Evolutionary conservation across 176 grass and related monocot genomes (phyloP).

Genomic region (Ensete glaucum): DNA sequence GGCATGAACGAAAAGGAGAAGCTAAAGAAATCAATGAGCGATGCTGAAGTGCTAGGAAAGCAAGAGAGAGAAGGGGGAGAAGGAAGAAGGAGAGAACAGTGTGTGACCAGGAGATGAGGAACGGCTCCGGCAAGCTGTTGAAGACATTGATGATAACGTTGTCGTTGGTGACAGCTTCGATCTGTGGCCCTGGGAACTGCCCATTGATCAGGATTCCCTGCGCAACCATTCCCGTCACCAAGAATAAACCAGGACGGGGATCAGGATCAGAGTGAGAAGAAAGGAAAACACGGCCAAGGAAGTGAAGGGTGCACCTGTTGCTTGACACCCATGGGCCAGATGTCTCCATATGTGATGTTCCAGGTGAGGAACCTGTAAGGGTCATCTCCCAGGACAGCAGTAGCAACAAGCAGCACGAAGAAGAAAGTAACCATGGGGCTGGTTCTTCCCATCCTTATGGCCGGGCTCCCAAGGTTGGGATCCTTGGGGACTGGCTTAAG

Average conservation of each 20-base stretch:
- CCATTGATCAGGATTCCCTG: slow-evolving; percentile 14
- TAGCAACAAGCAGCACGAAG: background rate
- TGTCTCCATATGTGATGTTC: slow-evolving; percentile 15
- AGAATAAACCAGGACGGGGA: background rate
- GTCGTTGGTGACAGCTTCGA: slow-evolving; percentile 13
- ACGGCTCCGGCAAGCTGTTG: slow-evolving; percentile 17
- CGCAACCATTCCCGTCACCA: background rate
- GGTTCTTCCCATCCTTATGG: background rate
- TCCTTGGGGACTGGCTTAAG: background rate
- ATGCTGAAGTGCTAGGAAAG: no score
- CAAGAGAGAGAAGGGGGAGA: no score
- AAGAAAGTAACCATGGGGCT: background rate
- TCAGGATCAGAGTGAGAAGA: background rate
- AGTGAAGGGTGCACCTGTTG: background rate
- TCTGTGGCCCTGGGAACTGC: slow-evolving; percentile 15
- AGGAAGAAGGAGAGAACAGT: background rate
- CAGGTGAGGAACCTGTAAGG: slow-evolving; percentile 19
- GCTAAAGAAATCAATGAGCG: no score
- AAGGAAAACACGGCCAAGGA: background rate
- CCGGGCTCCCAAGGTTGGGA: no score
- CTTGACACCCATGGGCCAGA: slow-evolving; percentile 12
- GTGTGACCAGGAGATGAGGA: slow-evolving; percentile 15
- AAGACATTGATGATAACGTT: slow-evolving; percentile 16
- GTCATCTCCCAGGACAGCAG: background rate
- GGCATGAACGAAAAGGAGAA: no score